These are phyloP conservation scores for Cruciata laevipes DNA, from an alignment of 257 asterid species.

Conservation along the genomic window DNA sequence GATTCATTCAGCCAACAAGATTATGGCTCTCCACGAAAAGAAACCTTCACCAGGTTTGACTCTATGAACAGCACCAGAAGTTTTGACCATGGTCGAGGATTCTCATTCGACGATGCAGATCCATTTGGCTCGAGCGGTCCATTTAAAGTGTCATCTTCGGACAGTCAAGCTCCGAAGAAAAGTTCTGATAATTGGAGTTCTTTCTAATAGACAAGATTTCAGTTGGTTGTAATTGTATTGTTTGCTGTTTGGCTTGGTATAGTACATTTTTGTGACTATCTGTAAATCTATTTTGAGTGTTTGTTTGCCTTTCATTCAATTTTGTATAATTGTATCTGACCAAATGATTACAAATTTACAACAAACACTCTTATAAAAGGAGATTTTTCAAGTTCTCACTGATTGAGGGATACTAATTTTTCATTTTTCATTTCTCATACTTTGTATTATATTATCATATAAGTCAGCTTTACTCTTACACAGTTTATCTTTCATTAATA, in stretches of 20 bases:
- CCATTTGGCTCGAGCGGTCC: constrained; percentile 91
- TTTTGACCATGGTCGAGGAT: constrained; percentile 52
- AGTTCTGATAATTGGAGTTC: constrained; percentile 41
- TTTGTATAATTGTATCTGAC: too few relatives aligned
- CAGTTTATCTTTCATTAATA: too few relatives aligned
- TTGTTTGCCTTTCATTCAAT: too few relatives aligned
- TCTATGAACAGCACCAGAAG: constrained; percentile 66
- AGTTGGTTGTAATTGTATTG: neutral
- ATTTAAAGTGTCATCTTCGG: constrained; percentile 76
- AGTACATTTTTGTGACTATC: neutral
- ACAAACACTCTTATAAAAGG: too few relatives aligned
- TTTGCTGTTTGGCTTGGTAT: neutral
- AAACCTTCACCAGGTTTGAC: constrained; percentile 67
- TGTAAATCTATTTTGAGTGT: neutral
- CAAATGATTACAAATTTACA: too few relatives aligned
- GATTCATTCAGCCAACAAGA: constrained; percentile 66
- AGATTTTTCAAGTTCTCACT: too few relatives aligned
- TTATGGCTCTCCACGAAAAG: constrained; percentile 44
- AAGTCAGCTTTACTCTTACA: too few relatives aligned
- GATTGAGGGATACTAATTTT: too few relatives aligned
- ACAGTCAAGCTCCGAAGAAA: constrained; percentile 38
- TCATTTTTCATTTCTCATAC: too few relatives aligned
- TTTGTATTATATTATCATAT: too few relatives aligned
- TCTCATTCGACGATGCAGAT: constrained; percentile 78
- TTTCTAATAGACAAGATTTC: constrained; percentile 20